These are phyloP conservation scores for Neurospora sp. DNA, from an alignment of 495 filamentous ascomycete genomes.

Conservation along the genomic window DNA sequence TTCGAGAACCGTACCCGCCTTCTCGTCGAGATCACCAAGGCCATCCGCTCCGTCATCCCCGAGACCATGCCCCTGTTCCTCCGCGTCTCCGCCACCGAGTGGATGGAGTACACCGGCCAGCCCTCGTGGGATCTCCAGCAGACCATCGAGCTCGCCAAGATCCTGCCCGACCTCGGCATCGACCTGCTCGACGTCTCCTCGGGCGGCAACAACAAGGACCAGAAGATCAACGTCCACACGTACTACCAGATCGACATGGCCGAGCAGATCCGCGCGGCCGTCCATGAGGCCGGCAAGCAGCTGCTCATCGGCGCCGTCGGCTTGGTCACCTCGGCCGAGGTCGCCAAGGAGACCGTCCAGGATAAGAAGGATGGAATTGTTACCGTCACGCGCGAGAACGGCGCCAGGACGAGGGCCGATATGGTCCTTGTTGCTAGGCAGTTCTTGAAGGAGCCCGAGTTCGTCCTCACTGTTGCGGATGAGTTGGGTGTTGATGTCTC, in stretches of 20 bases:
- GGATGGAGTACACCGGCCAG: slow-evolving; percentile 46
- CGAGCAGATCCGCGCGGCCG: slow-evolving; percentile 43
- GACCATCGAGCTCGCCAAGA: slow-evolving; percentile 50
- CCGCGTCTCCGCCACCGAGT: slow-evolving; percentile 63
- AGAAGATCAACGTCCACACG: slow-evolving; percentile 45
- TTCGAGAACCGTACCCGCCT: slow-evolving; percentile 49
- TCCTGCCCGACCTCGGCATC: slow-evolving; percentile 54
- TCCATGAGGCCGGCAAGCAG: slow-evolving; percentile 43
- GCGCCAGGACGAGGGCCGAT: slow-evolving; percentile 45
- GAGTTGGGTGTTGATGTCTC: slow-evolving; percentile 48
- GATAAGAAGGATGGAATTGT: slow-evolving; percentile 12
- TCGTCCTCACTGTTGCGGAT: slow-evolving; percentile 50
- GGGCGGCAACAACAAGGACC: slow-evolving; percentile 52
- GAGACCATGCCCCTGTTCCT: slow-evolving; percentile 53
- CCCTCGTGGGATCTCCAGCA: slow-evolving; percentile 58
- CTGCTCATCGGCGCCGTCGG: slow-evolving; percentile 66
- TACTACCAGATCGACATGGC: slow-evolving; percentile 59
- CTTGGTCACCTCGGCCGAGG: slow-evolving; percentile 52
- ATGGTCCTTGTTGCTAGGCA: slow-evolving; percentile 54
- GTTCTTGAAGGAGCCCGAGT: slow-evolving; percentile 58
- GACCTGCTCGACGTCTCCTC: slow-evolving; percentile 70
- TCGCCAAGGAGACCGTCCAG: slow-evolving; percentile 35
- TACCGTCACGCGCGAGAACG: slow-evolving; percentile 34
- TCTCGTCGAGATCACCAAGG: slow-evolving; percentile 36
- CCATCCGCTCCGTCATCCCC: slow-evolving; percentile 44